These are phyloP conservation scores for Kodamaea fukazawae DNA, from an alignment of 805 yeast genomes.

Conservation along the genomic window DNA sequence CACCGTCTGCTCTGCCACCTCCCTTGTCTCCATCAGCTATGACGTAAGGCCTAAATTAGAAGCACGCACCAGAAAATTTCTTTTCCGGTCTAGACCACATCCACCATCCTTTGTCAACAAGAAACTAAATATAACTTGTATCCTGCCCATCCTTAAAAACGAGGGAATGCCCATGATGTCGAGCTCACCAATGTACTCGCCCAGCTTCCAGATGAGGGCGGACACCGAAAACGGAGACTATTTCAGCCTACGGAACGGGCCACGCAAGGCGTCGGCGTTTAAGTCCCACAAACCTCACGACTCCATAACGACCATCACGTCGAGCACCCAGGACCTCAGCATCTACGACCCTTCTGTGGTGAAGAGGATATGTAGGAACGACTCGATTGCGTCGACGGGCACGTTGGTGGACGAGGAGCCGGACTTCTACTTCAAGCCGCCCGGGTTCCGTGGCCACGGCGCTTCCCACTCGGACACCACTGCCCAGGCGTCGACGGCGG, in stretches of 20 bases:
- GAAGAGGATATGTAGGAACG: conserved; percentile 14
- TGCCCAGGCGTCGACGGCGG: background rate
- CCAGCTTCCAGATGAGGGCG: conserved; percentile 5
- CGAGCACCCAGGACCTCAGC: conserved; percentile 25
- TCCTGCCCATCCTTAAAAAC: too few species aligned
- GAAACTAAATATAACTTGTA: too few species aligned
- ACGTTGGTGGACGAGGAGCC: conserved; percentile 29
- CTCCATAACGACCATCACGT: conserved; percentile 28
- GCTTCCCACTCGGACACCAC: conserved; percentile 6
- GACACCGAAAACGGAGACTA: conserved; percentile 6
- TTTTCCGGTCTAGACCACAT: too few species aligned
- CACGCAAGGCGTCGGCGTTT: background rate
- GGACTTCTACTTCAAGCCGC: conserved; percentile 4
- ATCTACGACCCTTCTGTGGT: conserved; percentile 13
- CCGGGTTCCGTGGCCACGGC: conserved; percentile 4
- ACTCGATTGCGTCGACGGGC: conserved; percentile 25
- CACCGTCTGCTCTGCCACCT: too few species aligned
- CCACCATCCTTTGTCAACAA: too few species aligned
- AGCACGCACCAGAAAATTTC: too few species aligned
- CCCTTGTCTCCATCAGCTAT: too few species aligned
- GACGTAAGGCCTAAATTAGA: too few species aligned
- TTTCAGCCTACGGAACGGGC: conserved; percentile 4
- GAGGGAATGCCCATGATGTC: background rate
- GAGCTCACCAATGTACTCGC: conserved; percentile 8
- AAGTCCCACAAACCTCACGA: conserved; percentile 13